Evolutionary conservation across 768 basidiomycete genomes (phyloP).

Genomic region (Boletellus ananas): DNA sequence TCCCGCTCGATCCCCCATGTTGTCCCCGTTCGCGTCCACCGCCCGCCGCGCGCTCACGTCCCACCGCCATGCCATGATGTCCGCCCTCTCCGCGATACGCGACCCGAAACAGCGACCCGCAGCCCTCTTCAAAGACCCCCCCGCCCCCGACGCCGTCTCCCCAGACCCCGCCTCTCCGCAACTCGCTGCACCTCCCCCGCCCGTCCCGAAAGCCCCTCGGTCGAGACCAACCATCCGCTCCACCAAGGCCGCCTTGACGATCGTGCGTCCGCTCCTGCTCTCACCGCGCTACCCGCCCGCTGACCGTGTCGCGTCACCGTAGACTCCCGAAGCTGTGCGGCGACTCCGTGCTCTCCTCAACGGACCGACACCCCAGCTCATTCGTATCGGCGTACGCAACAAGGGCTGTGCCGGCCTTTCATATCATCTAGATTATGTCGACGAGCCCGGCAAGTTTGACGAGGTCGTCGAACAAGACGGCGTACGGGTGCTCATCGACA

Average conservation of each 20-base stretch:
- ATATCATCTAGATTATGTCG: conserved; percentile 92
- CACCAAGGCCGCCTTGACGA: conserved; percentile 71
- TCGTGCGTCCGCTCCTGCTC: conserved; percentile 44
- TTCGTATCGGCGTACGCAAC: conserved; percentile 93
- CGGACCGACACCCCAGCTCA: conserved; percentile 85
- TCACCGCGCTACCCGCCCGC: background rate
- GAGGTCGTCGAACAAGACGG: conserved; percentile 96
- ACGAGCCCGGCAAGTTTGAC: conserved; percentile 85
- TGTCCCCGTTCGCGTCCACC: conserved; percentile 16
- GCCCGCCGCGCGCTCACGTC: conserved; percentile 1
- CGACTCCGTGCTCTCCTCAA: conserved; percentile 70
- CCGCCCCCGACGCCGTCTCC: conserved; percentile 58
- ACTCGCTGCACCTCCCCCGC: conserved; percentile 67
- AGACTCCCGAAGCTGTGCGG: conserved; percentile 79
- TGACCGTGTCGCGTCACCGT: background rate
- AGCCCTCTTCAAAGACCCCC: conserved; percentile 39
- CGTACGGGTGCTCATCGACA: conserved; percentile 90
- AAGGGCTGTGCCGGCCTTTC: conserved; percentile 93
- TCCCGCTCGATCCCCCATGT: conserved; percentile 16
- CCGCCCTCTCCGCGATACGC: conserved; percentile 42
- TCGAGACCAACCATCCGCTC: conserved; percentile 63
- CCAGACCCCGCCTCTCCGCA: conserved; percentile 72
- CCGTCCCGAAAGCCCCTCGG: conserved; percentile 59
- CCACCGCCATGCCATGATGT: conserved; percentile 64
- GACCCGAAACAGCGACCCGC: conserved; percentile 16